phyloP scores from a whole-genome alignment of 2,329 filamentous ascomycete species.

The Aurifilum marmelostoma region DNA sequence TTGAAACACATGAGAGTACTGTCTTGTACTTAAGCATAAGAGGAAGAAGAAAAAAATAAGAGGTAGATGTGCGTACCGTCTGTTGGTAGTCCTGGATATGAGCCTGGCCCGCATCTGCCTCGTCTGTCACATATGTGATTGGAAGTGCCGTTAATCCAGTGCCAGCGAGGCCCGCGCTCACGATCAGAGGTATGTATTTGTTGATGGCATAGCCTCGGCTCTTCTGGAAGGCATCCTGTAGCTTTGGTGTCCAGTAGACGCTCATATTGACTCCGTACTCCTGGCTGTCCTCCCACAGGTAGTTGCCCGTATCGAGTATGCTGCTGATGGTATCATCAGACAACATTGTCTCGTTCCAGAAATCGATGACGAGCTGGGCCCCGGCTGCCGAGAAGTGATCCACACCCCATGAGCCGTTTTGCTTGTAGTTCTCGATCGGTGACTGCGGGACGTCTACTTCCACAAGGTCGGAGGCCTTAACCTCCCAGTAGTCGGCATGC shows the following conservation, averaged over 20 bases:
- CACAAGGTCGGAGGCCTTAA: conserved; percentile 11
- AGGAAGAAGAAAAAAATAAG: no score
- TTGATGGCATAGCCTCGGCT: conserved; percentile 40
- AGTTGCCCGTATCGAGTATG: conserved; percentile 40
- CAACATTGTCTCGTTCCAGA: conserved; percentile 45
- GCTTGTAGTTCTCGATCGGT: conserved; percentile 7
- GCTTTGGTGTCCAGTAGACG: conserved; percentile 42
- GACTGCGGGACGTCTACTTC: conserved; percentile 12
- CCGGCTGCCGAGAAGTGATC: conserved; percentile 43
- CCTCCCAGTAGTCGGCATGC: conserved; percentile 14
- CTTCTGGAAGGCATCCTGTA: conserved; percentile 37
- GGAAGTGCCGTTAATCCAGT: background rate
- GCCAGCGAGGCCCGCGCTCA: conserved; percentile 23
- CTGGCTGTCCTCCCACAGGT: conserved; percentile 41
- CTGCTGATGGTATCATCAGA: conserved; percentile 37
- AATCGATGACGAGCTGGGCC: conserved; percentile 40
- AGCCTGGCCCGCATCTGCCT: conserved; percentile 22
- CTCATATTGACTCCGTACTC: conserved; percentile 37
- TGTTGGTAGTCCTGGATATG: conserved; percentile 28
- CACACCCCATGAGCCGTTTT: conserved; percentile 34
- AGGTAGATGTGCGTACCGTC: conserved; percentile 16
- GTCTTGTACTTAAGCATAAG: background rate
- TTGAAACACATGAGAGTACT: background rate
- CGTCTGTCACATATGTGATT: conserved; percentile 19
- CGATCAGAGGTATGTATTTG: conserved; percentile 40